Conservation (phyloP, 2,329 filamentous ascomycete genomes). For the Neospermospora avenae region DNA sequence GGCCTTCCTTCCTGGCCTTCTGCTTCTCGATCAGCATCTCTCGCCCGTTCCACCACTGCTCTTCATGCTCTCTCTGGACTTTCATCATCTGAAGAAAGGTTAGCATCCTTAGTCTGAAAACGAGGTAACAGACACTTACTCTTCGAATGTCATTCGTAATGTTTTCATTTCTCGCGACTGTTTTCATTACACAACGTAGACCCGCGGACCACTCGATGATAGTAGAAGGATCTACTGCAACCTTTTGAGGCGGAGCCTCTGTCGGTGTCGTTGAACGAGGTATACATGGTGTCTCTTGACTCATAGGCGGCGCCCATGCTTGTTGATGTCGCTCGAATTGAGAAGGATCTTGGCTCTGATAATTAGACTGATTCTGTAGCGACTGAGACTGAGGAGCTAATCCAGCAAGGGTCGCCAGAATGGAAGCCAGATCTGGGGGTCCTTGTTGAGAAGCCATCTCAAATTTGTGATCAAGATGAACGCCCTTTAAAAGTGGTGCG, state of each 20-base stretch:
- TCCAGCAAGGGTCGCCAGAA: conserved; percentile 32
- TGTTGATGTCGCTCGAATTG: conserved; percentile 5
- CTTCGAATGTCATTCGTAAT: conserved; percentile 43
- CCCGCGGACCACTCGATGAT: conserved; percentile 51
- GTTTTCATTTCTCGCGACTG: conserved; percentile 43
- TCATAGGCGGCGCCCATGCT: neutral
- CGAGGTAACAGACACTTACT: conserved; percentile 15
- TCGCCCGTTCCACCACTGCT: conserved; percentile 55
- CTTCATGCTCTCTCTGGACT: conserved; percentile 60
- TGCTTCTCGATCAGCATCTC: conserved; percentile 50
- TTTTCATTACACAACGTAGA: conserved; percentile 48
- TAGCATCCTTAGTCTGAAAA: conserved; percentile 3
- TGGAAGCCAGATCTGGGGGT: conserved; percentile 34
- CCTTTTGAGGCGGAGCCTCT: conserved; percentile 11
- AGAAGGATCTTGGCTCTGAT: conserved; percentile 4
- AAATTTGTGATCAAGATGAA: neutral
- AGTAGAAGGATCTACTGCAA: conserved; percentile 40
- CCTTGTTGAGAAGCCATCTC: conserved; percentile 25
- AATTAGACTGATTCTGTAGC: conserved; percentile 10
- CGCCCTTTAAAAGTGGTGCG: neutral
- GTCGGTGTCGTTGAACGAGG: conserved; percentile 13
- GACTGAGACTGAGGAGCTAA: conserved; percentile 25
- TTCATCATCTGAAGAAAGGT: conserved; percentile 49
- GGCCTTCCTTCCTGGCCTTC: conserved; percentile 47
- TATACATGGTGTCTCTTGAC: neutral